These are phyloP conservation scores for Aulographum hederae DNA, from an alignment of 2,329 filamentous ascomycete genomes.

Conservation along the genomic window DNA sequence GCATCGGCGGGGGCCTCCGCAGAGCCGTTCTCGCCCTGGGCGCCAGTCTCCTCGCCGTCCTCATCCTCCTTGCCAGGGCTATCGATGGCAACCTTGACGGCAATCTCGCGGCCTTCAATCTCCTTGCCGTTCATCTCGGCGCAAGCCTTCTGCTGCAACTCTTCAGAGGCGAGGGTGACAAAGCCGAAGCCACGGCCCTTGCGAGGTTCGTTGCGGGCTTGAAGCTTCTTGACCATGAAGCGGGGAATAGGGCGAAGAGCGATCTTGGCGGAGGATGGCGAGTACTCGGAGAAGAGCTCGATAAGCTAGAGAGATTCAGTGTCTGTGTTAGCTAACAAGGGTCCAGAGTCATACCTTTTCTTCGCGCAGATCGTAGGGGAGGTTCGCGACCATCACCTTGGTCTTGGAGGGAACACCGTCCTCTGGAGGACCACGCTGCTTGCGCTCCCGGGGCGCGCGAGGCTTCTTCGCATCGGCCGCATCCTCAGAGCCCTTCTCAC, in stretches of 20 bases:
- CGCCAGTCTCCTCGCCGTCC: conserved; percentile 27
- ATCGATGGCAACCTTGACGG: conserved; percentile 99
- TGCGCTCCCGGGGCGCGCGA: conserved; percentile 38
- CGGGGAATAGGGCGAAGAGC: conserved; percentile 94
- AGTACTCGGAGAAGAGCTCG: conserved; percentile 87
- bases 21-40: conserved; percentile 12
- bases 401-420: conserved; percentile 97
- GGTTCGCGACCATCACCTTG: conserved; percentile 99
- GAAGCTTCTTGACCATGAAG: conserved; percentile 99
- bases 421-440: conserved; percentile 87
- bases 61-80: conserved; percentile 97
- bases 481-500: conserved; percentile 28
- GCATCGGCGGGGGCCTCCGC: conserved; percentile 1
- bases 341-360: conserved; percentile 59
- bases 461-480: conserved; percentile 25
- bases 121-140: conserved; percentile 98
- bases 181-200: conserved; percentile 99
- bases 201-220: conserved; percentile 91
- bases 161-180: conserved; percentile 87
- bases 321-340: conserved; percentile 6
- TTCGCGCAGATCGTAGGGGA: conserved; percentile 94
- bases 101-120: conserved; percentile 96
- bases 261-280: conserved; percentile 91
- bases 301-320: conserved; percentile 56
- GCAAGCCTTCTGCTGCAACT: conserved; percentile 93